Conservation (phyloP, 2,329 filamentous ascomycete species). For the Penicillium olsonii region DNA sequence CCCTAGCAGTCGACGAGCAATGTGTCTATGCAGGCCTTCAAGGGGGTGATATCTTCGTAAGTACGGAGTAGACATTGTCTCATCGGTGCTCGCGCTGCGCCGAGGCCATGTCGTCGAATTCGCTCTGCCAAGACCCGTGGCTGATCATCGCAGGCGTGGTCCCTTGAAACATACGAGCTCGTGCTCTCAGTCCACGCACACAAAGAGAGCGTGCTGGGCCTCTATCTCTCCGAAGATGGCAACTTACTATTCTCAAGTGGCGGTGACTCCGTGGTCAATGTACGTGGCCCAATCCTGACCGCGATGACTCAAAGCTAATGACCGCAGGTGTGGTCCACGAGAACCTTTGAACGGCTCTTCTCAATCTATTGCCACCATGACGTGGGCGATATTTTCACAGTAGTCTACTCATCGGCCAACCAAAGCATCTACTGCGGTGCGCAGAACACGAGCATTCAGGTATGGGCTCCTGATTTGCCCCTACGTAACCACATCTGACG, state of each 20-base stretch:
- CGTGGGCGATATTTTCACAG: conserved; percentile 92
- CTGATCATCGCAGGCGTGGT: conserved; percentile 64
- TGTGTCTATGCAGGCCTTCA: conserved; percentile 91
- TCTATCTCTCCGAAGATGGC: conserved; percentile 75
- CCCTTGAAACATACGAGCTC: conserved; percentile 81
- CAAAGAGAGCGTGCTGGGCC: conserved; percentile 82
- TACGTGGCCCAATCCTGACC: conserved; percentile 31
- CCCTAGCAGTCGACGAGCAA: conserved; percentile 76
- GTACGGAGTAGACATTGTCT: no score
- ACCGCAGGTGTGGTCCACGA: conserved; percentile 73
- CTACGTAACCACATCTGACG: conserved; percentile 18
- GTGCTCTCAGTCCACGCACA: conserved; percentile 81
- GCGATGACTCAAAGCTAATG: conserved; percentile 11
- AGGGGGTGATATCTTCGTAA: conserved; percentile 81
- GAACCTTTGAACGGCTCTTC: conserved; percentile 73
- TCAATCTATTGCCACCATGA: conserved; percentile 93
- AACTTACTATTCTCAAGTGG: conserved; percentile 85
- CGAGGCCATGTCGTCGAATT: neutral
- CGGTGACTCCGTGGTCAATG: conserved; percentile 90
- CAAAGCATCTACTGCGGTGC: conserved; percentile 88
- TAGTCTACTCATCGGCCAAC: conserved; percentile 79
- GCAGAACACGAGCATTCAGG: conserved; percentile 89
- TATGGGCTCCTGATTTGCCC: conserved; percentile 24
- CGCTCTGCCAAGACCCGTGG: neutral
- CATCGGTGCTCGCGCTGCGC: neutral